Conservation (phyloP, 306 rosid genomes). For the Lathyrus oleraceus region DNA sequence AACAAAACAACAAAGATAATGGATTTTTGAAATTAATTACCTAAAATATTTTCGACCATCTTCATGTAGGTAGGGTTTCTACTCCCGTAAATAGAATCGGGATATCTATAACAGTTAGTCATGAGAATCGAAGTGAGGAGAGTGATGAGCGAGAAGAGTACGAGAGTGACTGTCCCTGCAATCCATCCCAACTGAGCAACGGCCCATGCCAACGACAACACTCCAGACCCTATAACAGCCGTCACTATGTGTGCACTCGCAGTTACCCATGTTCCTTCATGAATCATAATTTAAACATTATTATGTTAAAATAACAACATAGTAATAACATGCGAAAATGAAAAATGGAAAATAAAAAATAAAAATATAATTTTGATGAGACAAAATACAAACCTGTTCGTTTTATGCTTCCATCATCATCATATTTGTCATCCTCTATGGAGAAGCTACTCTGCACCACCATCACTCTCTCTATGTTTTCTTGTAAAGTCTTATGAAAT, state of each 20-base stretch:
- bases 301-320: background rate
- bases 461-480: background rate
- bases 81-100: constrained; percentile 40
- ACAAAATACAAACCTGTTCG: constrained; percentile 38
- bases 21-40: constrained; percentile 13
- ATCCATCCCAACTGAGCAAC: too few species aligned
- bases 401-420: constrained; percentile 46
- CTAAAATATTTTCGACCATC: constrained; percentile 41
- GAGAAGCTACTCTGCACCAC: background rate
- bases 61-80: constrained; percentile 41
- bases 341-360: too few species aligned
- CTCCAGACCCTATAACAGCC: too few species aligned
- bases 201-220: too few species aligned
- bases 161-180: too few species aligned
- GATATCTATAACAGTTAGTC: constrained; percentile 43
- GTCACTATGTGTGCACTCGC: too few species aligned
- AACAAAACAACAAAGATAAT: too few species aligned
- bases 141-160: too few species aligned
- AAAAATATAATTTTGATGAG: background rate
- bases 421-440: constrained; percentile 21
- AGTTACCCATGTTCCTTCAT: too few species aligned
- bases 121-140: too few species aligned
- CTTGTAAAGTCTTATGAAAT: background rate
- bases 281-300: too few species aligned
- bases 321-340: background rate